Percentiles rank a stretch among this genome's conserved stretches.
Conservation (phyloP, 1,284 basidiomycete species). For the Boletus albobrunnescens region DNA sequence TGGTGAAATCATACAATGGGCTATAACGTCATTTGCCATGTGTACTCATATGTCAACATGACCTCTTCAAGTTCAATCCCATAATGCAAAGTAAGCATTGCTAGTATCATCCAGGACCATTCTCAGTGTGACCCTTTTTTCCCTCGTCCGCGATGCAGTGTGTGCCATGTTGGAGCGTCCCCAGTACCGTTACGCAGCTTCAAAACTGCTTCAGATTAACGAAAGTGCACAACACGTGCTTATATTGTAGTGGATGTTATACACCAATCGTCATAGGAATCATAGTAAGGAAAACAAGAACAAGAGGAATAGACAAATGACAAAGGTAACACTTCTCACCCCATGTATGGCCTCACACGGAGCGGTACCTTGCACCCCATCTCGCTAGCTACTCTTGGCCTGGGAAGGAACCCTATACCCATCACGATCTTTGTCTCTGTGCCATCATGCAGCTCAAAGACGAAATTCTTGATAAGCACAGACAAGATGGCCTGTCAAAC, state of each 20-base stretch:
- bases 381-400: conserved; percentile 43
- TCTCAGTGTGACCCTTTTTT: too few species aligned
- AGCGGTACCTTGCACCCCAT: conserved; percentile 41
- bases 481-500: conserved; percentile 40
- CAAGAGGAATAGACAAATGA: not conserved
- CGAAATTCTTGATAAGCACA: conserved; percentile 43
- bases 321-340: not conserved
- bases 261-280: too few species aligned
- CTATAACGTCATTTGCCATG: too few species aligned
- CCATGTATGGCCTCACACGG: conserved; percentile 28
- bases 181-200: too few species aligned
- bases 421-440: conserved; percentile 37
- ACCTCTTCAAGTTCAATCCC: conserved; percentile 2
- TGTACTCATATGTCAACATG: too few species aligned
- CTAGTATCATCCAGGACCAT: conserved; percentile 8
- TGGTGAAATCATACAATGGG: too few species aligned
- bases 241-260: too few species aligned
- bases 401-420: conserved; percentile 35
- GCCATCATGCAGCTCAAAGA: conserved; percentile 43
- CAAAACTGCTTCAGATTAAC: too few species aligned
- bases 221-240: too few species aligned
- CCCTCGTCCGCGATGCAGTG: too few species aligned
- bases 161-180: too few species aligned
- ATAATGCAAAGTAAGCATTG: not conserved
- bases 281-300: too few species aligned